phyloP scores from a whole-genome alignment of 352 stramenopile species.

The Peronospora destructor region DNA sequence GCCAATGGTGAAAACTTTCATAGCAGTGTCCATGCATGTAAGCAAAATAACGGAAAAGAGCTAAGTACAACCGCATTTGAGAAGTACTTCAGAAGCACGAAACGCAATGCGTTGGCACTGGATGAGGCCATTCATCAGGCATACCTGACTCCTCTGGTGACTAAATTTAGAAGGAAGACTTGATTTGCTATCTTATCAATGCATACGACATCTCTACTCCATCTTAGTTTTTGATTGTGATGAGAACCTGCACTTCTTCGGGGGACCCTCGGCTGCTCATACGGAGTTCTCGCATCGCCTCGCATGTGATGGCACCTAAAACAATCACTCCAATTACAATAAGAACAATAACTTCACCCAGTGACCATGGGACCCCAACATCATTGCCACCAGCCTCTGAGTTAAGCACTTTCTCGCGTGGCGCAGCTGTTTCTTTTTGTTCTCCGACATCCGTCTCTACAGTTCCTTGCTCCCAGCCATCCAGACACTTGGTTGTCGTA shows the following conservation, averaged over 20 bases:
- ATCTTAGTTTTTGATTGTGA: slow-evolving; percentile 24
- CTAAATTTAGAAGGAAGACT: not conserved
- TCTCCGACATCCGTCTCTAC: slow-evolving; percentile 7
- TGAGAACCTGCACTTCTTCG: slow-evolving; percentile 28
- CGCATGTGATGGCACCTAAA: slow-evolving; percentile 26
- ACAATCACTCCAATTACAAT: slow-evolving; percentile 24
- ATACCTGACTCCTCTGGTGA: not conserved
- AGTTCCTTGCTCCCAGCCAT: slow-evolving; percentile 14
- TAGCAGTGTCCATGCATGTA: no score
- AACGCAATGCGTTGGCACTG: no score
- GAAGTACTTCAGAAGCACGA: no score
- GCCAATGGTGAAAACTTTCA: not conserved
- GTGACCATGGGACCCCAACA: slow-evolving; percentile 22
- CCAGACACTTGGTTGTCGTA: slow-evolving; percentile 54
- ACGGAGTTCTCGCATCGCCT: slow-evolving; percentile 28
- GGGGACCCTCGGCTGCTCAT: slow-evolving; percentile 15
- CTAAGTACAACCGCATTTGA: no score
- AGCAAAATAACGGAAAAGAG: no score
- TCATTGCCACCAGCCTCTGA: slow-evolving; percentile 7
- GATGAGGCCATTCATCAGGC: no score
- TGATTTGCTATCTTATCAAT: not conserved
- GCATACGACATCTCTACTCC: slow-evolving; percentile 7
- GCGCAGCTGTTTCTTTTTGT: slow-evolving; percentile 6
- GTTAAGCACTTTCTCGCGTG: slow-evolving; percentile 5
- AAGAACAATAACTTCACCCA: slow-evolving; percentile 26